A percentile compares a stretch with the other conserved stretches of the same genome.
Conservation (phyloP, 805 yeast species). For the Yamadazyma kitorensis region DNA sequence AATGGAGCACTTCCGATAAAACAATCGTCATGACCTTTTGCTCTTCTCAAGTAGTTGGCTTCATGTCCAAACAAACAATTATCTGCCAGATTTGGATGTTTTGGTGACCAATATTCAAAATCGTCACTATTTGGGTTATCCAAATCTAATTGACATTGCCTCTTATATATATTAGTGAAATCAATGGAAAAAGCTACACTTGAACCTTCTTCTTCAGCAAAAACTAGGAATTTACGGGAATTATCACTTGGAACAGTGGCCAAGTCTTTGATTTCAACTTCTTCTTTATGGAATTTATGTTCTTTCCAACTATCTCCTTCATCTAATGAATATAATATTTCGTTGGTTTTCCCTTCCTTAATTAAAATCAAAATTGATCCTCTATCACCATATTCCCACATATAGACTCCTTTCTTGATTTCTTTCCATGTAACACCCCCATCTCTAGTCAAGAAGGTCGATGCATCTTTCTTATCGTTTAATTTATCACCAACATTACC, state of each 20-base stretch:
- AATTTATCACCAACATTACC: conserved; percentile 82
- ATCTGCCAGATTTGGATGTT: conserved; percentile 30
- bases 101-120: conserved; percentile 43
- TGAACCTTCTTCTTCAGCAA: conserved; percentile 46
- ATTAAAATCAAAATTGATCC: conserved; percentile 83
- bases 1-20: conserved; percentile 65
- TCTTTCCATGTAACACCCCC: conserved; percentile 91
- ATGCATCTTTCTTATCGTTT: conserved; percentile 42
- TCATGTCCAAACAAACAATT: conserved; percentile 44
- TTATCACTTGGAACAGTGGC: conserved; percentile 92
- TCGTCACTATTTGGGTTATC: conserved; percentile 41
- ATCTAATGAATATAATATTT: conserved; percentile 65
- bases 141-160: conserved; percentile 43
- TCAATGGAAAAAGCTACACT: conserved; percentile 44
- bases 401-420: conserved; percentile 64
- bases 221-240: conserved; percentile 71
- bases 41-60: conserved; percentile 39
- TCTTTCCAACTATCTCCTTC: conserved; percentile 78
- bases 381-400: conserved; percentile 97
- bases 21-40: conserved; percentile 54
- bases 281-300: conserved; percentile 56
- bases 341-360: conserved; percentile 57
- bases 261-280: conserved; percentile 62
- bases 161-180: conserved; percentile 29
- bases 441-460: conserved; percentile 80